Evolutionary conservation across 805 yeast species (phyloP), one percentile per base, ranked within the genome.

Genomic region (Teunomyces cretensis): DNA sequence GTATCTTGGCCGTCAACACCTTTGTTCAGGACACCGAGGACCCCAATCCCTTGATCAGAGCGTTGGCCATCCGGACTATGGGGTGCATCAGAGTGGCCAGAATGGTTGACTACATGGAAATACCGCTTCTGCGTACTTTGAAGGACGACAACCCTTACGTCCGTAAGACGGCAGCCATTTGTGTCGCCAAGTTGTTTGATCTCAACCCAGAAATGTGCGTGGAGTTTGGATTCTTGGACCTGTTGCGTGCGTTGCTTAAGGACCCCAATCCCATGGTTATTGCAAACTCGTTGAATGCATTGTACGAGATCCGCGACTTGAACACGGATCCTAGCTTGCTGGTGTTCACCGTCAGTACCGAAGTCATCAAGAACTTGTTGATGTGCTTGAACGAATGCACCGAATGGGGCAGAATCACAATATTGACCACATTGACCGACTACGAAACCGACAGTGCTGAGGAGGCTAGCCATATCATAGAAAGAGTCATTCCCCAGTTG

Each of bases 201-300:
- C 72, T 92, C 58, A 85, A 87, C 57, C 81, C 91, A 19, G 79
- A 80, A 41, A 74, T 88, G 65, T 89, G 97, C 58, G 64, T 88
- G 35, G 97, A 92, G 58, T 83, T 86, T 56, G 97, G 97, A 4
- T 91, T 94, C 50, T 64, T 94, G 48, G 83, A 81, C 22, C 78
- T 76, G 47, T 72, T 94, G 52, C 72, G 84, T 49, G 74, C 72
- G 9, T 68, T 94, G 45, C 74, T 94, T 17, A 83, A 82, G 46
- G 99, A 94, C 64, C 70, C 91, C 2, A 94, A 95, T 63, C 98
- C 97, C 41, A 90, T 91, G 94, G 99, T 92, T 19, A 94, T 94
- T 30, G 97, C 98, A 26, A 94, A 94, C 63, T 89, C 97, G 1
- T 83, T 92, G 36, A 83, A 85, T 30, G 86, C 98, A 0, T 74